phyloP scores from a whole-genome alignment of 805 yeast species.

The Priceomyces melissophilus region DNA sequence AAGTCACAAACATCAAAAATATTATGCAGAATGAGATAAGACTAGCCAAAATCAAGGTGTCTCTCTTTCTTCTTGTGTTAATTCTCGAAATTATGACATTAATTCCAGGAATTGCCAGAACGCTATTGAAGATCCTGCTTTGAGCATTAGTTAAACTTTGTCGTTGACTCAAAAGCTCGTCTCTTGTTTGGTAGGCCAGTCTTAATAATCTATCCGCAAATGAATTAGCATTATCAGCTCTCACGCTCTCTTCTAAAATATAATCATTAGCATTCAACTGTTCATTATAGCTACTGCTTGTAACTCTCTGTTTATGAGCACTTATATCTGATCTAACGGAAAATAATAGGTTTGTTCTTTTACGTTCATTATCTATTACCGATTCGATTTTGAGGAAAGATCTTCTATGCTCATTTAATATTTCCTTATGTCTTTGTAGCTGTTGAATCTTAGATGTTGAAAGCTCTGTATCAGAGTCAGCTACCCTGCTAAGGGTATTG shows the following conservation, averaged over 20 bases:
- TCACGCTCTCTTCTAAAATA: constrained; percentile 68
- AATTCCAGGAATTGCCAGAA: constrained; percentile 78
- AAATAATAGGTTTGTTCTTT: constrained; percentile 67
- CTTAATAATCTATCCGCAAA: constrained; percentile 75
- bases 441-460: constrained; percentile 79
- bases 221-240: constrained; percentile 69
- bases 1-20: constrained; percentile 49
- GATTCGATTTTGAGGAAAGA: constrained; percentile 58
- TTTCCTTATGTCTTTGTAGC: constrained; percentile 76
- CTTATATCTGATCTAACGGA: constrained; percentile 80
- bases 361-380: constrained; percentile 68
- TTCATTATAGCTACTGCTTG: constrained; percentile 8
- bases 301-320: constrained; percentile 49
- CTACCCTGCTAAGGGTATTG: constrained; percentile 46
- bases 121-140: constrained; percentile 53
- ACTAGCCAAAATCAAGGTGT: constrained; percentile 75
- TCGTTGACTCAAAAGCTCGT: constrained; percentile 74
- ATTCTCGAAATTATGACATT: constrained; percentile 72
- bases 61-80: constrained; percentile 84
- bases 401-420: constrained; percentile 62
- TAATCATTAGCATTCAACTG: constrained; percentile 59
- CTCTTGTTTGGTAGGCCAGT: constrained; percentile 90
- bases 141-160: constrained; percentile 61
- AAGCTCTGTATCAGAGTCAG: constrained; percentile 54
- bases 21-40: constrained; percentile 73